These are phyloP conservation scores for Cladophialophora carrionii DNA, from an alignment of 2,329 filamentous ascomycete species.

Conservation along the genomic window DNA sequence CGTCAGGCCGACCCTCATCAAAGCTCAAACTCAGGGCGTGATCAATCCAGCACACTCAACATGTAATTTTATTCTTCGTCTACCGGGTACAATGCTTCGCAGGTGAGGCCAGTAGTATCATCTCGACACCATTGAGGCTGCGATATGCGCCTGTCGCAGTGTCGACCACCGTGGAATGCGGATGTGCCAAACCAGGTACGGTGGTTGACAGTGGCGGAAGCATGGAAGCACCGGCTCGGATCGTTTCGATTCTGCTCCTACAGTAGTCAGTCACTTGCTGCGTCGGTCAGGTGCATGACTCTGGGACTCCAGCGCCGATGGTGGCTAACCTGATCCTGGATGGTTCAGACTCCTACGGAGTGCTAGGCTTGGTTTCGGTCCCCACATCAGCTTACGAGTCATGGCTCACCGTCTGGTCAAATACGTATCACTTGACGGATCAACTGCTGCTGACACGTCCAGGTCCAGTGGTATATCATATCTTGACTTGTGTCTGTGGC, in stretches of 20 bases:
- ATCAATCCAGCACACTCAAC: too few species aligned
- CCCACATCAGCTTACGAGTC: constrained; percentile 13
- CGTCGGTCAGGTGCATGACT: background rate
- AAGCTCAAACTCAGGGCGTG: too few species aligned
- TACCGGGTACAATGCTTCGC: too few species aligned
- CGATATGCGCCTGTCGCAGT: too few species aligned
- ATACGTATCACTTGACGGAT: background rate
- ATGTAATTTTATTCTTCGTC: too few species aligned
- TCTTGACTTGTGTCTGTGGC: background rate
- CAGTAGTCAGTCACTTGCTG: background rate
- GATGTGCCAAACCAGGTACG: background rate
- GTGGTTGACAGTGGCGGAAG: background rate
- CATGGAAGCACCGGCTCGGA: background rate
- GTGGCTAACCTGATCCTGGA: background rate
- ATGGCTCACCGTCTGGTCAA: background rate
- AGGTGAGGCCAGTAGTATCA: too few species aligned
- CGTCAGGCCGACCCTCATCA: too few species aligned
- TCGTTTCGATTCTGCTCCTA: background rate
- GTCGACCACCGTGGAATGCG: too few species aligned
- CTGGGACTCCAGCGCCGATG: background rate
- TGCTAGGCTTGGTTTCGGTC: background rate
- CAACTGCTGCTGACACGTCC: constrained; percentile 1
- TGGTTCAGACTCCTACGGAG: background rate
- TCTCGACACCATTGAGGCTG: too few species aligned
- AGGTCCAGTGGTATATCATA: background rate